Base-by-base conservation (phyloP, 805 yeast species). In the Tetrapisispora namnaoensis region DNA sequence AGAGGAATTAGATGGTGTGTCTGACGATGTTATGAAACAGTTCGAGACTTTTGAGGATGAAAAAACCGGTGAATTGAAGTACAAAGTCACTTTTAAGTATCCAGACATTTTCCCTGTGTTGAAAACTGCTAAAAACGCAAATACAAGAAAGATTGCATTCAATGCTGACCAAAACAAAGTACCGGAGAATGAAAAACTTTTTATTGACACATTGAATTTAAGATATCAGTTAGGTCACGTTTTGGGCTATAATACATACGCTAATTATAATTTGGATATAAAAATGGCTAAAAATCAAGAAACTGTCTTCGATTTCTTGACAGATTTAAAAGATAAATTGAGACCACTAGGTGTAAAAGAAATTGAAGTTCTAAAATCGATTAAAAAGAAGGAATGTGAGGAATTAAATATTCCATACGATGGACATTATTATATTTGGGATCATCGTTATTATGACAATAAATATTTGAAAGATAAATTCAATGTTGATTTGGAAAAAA, bases 81-180 rank as follows among this genome's bases (percentile, higher is more conserved):
- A 63, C 55, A 82, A 82, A 60, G 83, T 87, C 72, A 83, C 93
- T 2, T 85, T 78, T 70, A 86, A 87, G 64, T 84, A 83, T 58
- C 93, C 95, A 1, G 95, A 86, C 60, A 65, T 83, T 44, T 70
- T 82, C 52, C 95, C 95, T 1, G 83, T 83, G n/a, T 65, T 85
- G 64, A 83, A 84, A 62, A 80, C 80, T 63, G 90, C 95, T 40
- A 71, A 73, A 49, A 68, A 67, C 53, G 74, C 80, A 40, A 76
- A 75, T 20, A 84, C 93, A 2, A 77, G 95, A 68, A 80, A 77
- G 59, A 60, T 65, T 13, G 87, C 88, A 1, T 82, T 73, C 55
- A 58, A 76, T 42, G 88, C 82, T 28, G 83, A 82, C 63, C 87
- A 82, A 63, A 77, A 79, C 62, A 82, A 84, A 58, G 78, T 75